A percentile compares a stretch with the other conserved stretches of the same genome.
Evolutionary conservation across 2,329 filamentous ascomycete species (phyloP).

Genomic region (Aspergillus sp.): DNA sequence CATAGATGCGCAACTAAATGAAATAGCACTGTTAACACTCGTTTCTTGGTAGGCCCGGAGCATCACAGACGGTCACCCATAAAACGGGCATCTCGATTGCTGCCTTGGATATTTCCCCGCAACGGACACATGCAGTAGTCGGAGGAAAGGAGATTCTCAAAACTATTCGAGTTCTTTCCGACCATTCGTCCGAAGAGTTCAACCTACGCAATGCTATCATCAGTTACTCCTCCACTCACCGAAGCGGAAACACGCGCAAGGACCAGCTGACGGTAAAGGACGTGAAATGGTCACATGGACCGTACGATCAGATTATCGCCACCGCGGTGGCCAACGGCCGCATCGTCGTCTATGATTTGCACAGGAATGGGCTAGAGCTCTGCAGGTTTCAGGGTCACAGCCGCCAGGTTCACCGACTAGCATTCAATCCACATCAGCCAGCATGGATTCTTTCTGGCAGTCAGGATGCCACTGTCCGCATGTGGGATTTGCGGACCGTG

Average conservation of each 20-base stretch:
- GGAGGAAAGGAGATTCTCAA: constrained; percentile 70
- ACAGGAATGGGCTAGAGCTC: constrained; percentile 63
- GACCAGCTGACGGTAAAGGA: constrained; percentile 67
- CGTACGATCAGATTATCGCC: constrained; percentile 63
- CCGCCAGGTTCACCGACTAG: constrained; percentile 68
- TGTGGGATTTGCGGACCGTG: constrained; percentile 67
- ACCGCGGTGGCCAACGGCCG: constrained; percentile 69
- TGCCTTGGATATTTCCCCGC: constrained; percentile 66
- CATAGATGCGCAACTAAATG: no score
- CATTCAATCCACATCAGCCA: constrained; percentile 66
- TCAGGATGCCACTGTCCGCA: constrained; percentile 66
- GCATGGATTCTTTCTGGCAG: constrained; percentile 66
- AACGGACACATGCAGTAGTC: constrained; percentile 66
- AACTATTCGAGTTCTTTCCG: constrained; percentile 63
- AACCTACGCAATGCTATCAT: constrained; percentile 66
- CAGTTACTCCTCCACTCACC: constrained; percentile 59
- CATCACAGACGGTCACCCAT: constrained; percentile 62
- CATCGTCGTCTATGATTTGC: constrained; percentile 68
- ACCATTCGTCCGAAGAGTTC: constrained; percentile 63
- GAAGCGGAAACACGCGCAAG: constrained; percentile 53
- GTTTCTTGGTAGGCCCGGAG: constrained; percentile 45
- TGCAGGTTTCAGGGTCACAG: constrained; percentile 67
- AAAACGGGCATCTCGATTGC: constrained; percentile 68
- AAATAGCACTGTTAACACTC: constrained; percentile 20
- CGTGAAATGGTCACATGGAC: constrained; percentile 70